phyloP scores from a whole-genome alignment of 257 asterid genomes.

The Przewalskia tangutica region DNA sequence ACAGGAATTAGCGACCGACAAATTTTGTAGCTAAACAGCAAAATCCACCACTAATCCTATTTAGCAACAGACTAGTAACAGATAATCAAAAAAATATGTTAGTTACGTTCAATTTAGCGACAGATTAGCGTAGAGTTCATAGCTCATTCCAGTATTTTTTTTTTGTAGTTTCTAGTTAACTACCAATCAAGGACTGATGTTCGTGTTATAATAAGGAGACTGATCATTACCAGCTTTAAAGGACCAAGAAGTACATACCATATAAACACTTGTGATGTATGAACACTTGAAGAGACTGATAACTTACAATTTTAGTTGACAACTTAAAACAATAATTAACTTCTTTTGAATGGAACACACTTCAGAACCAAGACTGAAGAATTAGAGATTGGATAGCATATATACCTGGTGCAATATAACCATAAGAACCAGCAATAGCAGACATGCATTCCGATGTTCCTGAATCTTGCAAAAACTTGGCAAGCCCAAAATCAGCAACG shows the following conservation, averaged over 20 bases:
- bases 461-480: conserved; percentile 78
- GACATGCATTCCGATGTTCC: conserved; percentile 31
- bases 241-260: neutral
- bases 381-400: neutral
- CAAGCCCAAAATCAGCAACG: conserved; percentile 25
- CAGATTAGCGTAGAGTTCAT: no score
- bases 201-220: neutral
- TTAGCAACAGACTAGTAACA: no score
- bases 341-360: neutral
- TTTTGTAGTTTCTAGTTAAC: neutral
- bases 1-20: no score
- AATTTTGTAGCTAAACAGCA: no score
- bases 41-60: no score
- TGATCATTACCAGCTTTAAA: neutral
- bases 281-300: neutral
- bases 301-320: neutral
- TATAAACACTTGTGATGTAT: neutral
- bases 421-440: conserved; percentile 25
- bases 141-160: no score
- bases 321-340: neutral
- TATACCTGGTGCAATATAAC: conserved; percentile 26
- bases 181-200: neutral
- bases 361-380: neutral
- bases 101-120: no score
- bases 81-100: no score